A percentile compares a stretch with the other conserved stretches of the same genome.
These are phyloP conservation scores for Fusarium keratoplasticum DNA, from an alignment of 2,329 filamentous ascomycete genomes.

Conservation along the genomic window DNA sequence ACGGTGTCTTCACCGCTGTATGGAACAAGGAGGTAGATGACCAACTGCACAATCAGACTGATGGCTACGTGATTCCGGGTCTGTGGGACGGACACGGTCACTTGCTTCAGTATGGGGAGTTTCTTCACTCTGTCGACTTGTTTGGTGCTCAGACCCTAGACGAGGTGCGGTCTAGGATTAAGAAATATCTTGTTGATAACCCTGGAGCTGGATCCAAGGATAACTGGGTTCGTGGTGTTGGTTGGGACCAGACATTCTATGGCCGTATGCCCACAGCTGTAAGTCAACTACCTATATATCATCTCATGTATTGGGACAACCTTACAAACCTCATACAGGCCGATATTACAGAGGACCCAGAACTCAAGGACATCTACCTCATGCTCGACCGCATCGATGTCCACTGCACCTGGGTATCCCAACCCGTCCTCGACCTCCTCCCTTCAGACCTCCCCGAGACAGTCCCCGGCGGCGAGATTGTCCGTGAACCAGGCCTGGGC, in stretches of 20 bases:
- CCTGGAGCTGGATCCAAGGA: slow-evolving; percentile 63
- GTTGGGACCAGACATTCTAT: slow-evolving; percentile 77
- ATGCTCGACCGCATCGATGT: slow-evolving; percentile 78
- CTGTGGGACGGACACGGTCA: slow-evolving; percentile 80
- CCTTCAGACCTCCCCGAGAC: slow-evolving; percentile 62
- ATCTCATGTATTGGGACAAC: not conserved
- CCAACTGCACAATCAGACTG: slow-evolving; percentile 36
- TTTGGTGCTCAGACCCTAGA: slow-evolving; percentile 68
- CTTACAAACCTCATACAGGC: slow-evolving; percentile 49
- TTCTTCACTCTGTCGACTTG: slow-evolving; percentile 73
- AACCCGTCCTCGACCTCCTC: slow-evolving; percentile 71
- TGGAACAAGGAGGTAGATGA: slow-evolving; percentile 49
- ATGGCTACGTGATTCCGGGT: slow-evolving; percentile 72
- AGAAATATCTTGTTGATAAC: slow-evolving; percentile 61
- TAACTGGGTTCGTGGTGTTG: slow-evolving; percentile 74
- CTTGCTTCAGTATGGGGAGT: slow-evolving; percentile 74
- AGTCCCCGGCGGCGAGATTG: slow-evolving; percentile 72
- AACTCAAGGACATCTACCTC: slow-evolving; percentile 68
- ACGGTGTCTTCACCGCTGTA: slow-evolving; percentile 64
- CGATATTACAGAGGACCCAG: slow-evolving; percentile 65
- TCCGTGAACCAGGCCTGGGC: slow-evolving; percentile 70
- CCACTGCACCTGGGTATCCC: slow-evolving; percentile 77
- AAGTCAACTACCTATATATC: slow-evolving; percentile 38
- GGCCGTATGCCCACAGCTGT: slow-evolving; percentile 75
- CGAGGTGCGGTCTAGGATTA: slow-evolving; percentile 65